Conservation (phyloP, 257 asterid species). For the Paulownia fortunei region DNA sequence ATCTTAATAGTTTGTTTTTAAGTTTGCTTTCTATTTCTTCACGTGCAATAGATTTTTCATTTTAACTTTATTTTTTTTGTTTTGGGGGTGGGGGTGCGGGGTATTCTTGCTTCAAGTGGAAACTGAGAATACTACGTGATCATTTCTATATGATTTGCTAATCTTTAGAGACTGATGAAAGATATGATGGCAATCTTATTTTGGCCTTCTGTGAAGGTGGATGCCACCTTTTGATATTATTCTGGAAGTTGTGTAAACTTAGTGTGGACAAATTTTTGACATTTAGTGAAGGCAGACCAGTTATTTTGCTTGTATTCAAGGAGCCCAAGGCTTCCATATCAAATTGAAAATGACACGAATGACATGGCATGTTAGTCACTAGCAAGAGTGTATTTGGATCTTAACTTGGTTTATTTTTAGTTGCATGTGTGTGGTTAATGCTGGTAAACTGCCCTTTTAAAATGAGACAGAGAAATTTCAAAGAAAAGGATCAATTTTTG, state of each 20-base stretch:
- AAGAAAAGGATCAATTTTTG: neutral
- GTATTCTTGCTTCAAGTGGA: neutral
- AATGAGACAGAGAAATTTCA: neutral
- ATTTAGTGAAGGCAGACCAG: neutral
- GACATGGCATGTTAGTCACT: neutral
- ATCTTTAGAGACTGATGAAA: conserved; percentile 16
- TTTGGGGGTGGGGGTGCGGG: neutral
- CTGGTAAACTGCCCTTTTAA: conserved; percentile 9
- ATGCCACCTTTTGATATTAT: neutral
- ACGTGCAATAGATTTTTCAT: neutral
- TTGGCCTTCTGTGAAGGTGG: neutral
- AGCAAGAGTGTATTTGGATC: conserved; percentile 7
- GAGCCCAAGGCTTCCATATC: neutral
- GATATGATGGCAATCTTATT: neutral
- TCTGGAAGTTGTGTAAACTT: neutral
- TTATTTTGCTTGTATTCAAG: neutral
- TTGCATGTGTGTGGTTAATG: conserved; percentile 2
- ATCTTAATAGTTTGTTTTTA: conserved; percentile 27
- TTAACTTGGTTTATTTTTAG: neutral
- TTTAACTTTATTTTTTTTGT: neutral
- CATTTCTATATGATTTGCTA: conserved; percentile 3
- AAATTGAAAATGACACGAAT: neutral
- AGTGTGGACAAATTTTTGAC: neutral
- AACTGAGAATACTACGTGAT: conserved; percentile 10
- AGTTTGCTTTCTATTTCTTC: conserved; percentile 13